These are phyloP conservation scores for Colletotrichum karsti DNA, from an alignment of 2,329 filamentous ascomycete genomes.

Conservation along the genomic window DNA sequence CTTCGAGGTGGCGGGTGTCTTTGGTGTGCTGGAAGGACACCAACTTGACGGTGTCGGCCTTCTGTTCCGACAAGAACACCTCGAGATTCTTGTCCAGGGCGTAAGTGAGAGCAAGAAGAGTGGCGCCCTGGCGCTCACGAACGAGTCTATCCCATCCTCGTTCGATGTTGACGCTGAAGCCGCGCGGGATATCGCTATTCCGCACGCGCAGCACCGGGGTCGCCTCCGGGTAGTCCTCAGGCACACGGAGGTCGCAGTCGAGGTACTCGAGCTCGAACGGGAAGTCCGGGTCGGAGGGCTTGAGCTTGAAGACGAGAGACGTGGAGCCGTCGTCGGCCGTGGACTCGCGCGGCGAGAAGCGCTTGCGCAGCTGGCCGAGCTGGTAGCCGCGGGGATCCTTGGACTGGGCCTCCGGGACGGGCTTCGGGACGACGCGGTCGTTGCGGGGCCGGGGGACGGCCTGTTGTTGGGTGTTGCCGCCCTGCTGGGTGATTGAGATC, in stretches of 20 bases:
- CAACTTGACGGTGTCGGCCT: constrained; percentile 77
- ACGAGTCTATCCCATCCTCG: constrained; percentile 75
- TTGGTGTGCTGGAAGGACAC: constrained; percentile 66
- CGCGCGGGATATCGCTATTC: constrained; percentile 75
- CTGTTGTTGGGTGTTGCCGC: constrained; percentile 48
- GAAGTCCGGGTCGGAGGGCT: constrained; percentile 84
- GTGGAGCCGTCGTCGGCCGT: constrained; percentile 57
- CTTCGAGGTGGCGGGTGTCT: constrained; percentile 53
- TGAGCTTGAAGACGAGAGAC: constrained; percentile 70
- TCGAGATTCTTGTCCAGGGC: constrained; percentile 79
- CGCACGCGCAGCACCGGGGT: constrained; percentile 68
- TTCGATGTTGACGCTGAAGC: constrained; percentile 81
- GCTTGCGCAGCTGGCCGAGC: constrained; percentile 74
- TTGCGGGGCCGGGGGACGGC: constrained; percentile 53
- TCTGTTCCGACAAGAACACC: constrained; percentile 72
- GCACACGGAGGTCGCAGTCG: constrained; percentile 73
- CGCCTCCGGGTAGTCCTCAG: constrained; percentile 66
- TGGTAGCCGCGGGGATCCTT: constrained; percentile 79
- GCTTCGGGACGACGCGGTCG: constrained; percentile 68
- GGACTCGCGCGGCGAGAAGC: constrained; percentile 64
- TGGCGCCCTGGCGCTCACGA: constrained; percentile 60
- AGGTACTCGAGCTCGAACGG: constrained; percentile 78
- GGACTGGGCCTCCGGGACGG: constrained; percentile 69
- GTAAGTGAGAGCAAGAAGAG: constrained; percentile 73
- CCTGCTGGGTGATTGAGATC: constrained; percentile 46